A percentile compares a stretch with the other conserved stretches of the same genome.
Evolutionary conservation across 129 eudicot species (phyloP).

Genomic region (Saposhnikovia divaricata): DNA sequence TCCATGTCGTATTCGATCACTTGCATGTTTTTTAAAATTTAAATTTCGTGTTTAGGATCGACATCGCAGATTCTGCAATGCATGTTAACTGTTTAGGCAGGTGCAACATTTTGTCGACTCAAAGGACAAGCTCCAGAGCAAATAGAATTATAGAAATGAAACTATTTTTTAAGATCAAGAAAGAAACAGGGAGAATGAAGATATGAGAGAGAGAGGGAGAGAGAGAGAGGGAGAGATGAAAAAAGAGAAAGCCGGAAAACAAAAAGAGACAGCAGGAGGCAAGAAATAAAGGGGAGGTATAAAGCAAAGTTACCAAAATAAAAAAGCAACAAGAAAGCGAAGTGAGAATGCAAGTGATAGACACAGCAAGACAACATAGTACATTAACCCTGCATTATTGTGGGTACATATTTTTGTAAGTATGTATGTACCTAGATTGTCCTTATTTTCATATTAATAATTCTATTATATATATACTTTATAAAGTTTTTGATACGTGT

Average conservation of each 20-base stretch:
- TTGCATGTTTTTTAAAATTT: no score
- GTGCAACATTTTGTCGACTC: not conserved
- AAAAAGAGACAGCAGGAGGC: constrained; percentile 3
- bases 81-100: not conserved
- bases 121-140: not conserved
- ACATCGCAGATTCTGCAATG: not conserved
- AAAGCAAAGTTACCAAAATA: not conserved
- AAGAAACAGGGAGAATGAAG: not conserved
- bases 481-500: no score
- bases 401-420: not conserved
- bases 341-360: not conserved
- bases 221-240: not conserved
- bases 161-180: not conserved
- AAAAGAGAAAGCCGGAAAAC: not conserved
- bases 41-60: not conserved
- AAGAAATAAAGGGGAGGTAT: not conserved
- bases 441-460: no score
- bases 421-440: no score
- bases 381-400: not conserved
- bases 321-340: not conserved
- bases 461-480: no score
- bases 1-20: no score
- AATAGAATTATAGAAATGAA: not conserved
- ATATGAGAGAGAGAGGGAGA: not conserved
- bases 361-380: not conserved